Percentiles rank a stretch among this genome's conserved stretches.
These are phyloP conservation scores for Prunella vulgaris DNA, from an alignment of 257 asterid genomes.

Conservation along the genomic window DNA sequence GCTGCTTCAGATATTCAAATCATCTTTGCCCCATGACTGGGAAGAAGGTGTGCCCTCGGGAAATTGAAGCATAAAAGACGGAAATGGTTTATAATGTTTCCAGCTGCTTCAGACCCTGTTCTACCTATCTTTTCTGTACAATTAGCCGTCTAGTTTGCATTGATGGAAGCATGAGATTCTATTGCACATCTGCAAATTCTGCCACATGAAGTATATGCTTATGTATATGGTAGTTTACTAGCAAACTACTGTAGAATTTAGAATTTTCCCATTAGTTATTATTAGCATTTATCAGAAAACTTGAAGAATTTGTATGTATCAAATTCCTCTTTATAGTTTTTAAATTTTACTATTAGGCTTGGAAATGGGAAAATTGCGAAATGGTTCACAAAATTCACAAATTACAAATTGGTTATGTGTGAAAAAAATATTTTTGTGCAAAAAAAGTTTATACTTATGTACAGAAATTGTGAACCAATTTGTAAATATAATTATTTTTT, in stretches of 20 bases:
- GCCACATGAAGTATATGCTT: background rate
- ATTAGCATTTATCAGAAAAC: background rate
- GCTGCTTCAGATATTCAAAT: constrained; percentile 59
- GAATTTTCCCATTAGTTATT: background rate
- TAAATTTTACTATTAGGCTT: too few relatives aligned
- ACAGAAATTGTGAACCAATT: too few relatives aligned
- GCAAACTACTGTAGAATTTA: background rate
- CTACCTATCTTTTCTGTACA: background rate
- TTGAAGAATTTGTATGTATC: too few relatives aligned
- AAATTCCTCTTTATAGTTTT: too few relatives aligned
- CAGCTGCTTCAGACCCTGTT: background rate
- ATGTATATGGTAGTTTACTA: background rate
- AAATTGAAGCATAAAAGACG: constrained; percentile 12
- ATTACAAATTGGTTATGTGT: too few relatives aligned
- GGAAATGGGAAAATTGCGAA: too few relatives aligned
- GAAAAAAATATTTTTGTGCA: too few relatives aligned
- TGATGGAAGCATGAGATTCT: background rate
- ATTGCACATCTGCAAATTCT: background rate
- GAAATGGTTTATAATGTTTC: background rate
- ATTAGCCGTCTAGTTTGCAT: background rate
- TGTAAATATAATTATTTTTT: too few relatives aligned
- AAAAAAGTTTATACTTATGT: too few relatives aligned
- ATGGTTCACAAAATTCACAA: too few relatives aligned
- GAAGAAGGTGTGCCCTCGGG: background rate
- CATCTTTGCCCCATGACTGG: constrained; percentile 47